A percentile compares a stretch with the other conserved stretches of the same genome.
Evolutionary conservation across 2,329 filamentous ascomycete genomes (phyloP).

Genomic region (Arachnopeziza araneosa): DNA sequence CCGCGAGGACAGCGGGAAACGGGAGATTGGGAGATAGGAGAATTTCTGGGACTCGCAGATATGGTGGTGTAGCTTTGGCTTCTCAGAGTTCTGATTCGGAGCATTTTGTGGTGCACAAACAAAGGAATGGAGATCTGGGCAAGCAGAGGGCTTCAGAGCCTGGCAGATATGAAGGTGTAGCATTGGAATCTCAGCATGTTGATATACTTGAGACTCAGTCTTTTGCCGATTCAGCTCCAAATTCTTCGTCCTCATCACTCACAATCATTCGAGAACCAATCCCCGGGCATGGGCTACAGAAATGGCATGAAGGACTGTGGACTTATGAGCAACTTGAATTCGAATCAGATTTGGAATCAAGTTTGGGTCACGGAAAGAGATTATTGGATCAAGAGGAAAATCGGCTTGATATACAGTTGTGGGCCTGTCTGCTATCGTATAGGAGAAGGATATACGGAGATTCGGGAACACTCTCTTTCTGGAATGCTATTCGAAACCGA

Average conservation of each 20-base stretch:
- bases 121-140: too few species aligned
- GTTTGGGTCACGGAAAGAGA: constrained; percentile 21
- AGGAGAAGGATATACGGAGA: constrained; percentile 36
- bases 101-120: not conserved
- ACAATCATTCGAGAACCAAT: not conserved
- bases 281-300: not conserved
- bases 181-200: too few species aligned
- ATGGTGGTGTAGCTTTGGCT: not conserved
- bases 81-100: not conserved
- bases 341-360: constrained; percentile 29
- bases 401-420: constrained; percentile 31
- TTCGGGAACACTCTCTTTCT: constrained; percentile 38
- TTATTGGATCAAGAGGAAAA: constrained; percentile 31
- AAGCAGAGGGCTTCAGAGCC: too few species aligned
- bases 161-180: too few species aligned
- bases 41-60: not conserved
- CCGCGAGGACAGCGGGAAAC: not conserved
- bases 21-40: not conserved
- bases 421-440: constrained; percentile 37
- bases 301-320: constrained; percentile 1
- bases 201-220: not conserved
- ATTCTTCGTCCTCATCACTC: not conserved
- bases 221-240: not conserved
- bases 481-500: constrained; percentile 34
- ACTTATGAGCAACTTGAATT: constrained; percentile 23